Percentiles rank a stretch among this genome's conserved stretches.
Conservation (phyloP, 2,329 filamentous ascomycete species). For the Colletotrichum noveboracense region DNA sequence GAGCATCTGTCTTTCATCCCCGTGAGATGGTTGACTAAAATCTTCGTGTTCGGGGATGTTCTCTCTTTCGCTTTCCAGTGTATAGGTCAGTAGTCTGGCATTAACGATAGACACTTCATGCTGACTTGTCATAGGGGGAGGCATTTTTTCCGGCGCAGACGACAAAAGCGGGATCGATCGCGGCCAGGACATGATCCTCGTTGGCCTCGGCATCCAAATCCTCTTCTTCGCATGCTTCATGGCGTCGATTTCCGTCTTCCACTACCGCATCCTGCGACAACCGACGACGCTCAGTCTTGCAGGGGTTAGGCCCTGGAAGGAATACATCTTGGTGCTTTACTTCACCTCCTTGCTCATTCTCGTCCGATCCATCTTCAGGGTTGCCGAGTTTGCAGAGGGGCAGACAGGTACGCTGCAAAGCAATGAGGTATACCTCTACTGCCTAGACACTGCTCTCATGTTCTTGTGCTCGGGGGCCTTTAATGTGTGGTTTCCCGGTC, state of each 20-base stretch:
- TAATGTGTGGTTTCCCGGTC: background rate
- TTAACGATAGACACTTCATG: accelerated
- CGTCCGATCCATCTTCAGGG: background rate
- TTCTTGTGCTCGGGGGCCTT: background rate
- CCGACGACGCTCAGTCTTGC: background rate
- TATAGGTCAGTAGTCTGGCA: background rate
- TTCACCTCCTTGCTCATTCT: background rate
- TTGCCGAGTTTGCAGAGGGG: background rate
- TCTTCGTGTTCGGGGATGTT: background rate
- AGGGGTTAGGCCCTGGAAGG: background rate
- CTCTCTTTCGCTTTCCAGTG: background rate
- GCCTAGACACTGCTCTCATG: background rate
- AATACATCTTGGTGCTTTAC: background rate
- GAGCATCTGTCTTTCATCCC: background rate
- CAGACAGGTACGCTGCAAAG: background rate
- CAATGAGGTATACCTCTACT: background rate
- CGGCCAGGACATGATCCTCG: background rate
- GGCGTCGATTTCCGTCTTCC: background rate
- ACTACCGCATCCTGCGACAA: background rate
- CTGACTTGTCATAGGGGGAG: background rate
- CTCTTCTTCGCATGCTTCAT: background rate
- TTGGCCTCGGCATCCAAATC: background rate
- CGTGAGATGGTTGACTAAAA: background rate
- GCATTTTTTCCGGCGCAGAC: background rate
- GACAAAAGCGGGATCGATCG: background rate